These are phyloP conservation scores for Mimosa bimucronata DNA, from an alignment of 306 rosid genomes.

Conservation along the genomic window DNA sequence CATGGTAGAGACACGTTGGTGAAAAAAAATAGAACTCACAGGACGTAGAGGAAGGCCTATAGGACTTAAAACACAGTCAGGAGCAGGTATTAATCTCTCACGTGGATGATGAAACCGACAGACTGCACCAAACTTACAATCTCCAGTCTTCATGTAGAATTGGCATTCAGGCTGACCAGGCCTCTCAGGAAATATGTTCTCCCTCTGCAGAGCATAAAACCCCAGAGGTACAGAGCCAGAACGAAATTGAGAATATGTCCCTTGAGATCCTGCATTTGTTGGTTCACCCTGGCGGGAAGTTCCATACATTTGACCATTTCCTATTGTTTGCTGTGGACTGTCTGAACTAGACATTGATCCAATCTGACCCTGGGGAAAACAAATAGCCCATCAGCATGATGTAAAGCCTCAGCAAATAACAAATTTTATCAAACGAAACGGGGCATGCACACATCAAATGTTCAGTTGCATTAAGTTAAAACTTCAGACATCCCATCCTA, in stretches of 20 bases:
- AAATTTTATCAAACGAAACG: slow-evolving; percentile 18
- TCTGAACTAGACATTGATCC: slow-evolving; percentile 82
- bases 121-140: slow-evolving; percentile 95
- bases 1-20: not conserved
- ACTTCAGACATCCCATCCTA: slow-evolving; percentile 3
- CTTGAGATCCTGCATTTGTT: slow-evolving; percentile 68
- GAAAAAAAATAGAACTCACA: slow-evolving; percentile 58
- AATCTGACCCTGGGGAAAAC: slow-evolving; percentile 79
- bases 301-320: slow-evolving; percentile 73
- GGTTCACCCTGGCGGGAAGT: slow-evolving; percentile 66
- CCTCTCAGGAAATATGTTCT: slow-evolving; percentile 95
- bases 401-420: slow-evolving; percentile 28
- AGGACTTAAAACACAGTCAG: slow-evolving; percentile 92
- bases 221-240: slow-evolving; percentile 77
- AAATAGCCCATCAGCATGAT: slow-evolving; percentile 39
- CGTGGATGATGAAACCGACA: slow-evolving; percentile 97
- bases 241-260: slow-evolving; percentile 64
- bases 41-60: slow-evolving; percentile 93
- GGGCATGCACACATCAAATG: slow-evolving; percentile 29
- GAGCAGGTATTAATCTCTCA: slow-evolving; percentile 85
- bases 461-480: slow-evolving; percentile 14
- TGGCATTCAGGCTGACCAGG: slow-evolving; percentile 98
- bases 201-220: slow-evolving; percentile 82
- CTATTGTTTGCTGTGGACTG: slow-evolving; percentile 70
- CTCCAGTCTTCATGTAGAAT: slow-evolving; percentile 98